These are phyloP conservation scores for Neoboletus magnificus DNA, from an alignment of 768 basidiomycete species.

Conservation along the genomic window DNA sequence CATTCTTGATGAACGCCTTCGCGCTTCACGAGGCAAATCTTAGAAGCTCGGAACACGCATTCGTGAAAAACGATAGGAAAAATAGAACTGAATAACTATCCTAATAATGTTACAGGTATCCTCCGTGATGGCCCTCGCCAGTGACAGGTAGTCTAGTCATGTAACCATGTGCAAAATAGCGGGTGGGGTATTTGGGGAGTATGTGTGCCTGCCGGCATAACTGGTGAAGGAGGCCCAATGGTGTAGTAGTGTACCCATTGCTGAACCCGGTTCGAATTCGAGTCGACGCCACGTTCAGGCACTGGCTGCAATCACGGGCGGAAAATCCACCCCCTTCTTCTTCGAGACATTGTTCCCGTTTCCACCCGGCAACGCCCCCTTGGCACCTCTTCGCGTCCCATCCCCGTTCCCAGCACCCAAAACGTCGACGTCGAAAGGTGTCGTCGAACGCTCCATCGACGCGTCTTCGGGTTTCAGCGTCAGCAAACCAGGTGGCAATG, in stretches of 20 bases:
- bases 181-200: background rate
- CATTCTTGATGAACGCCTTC: background rate
- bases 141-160: slow-evolving; percentile 14
- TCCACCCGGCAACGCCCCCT: slow-evolving; percentile 9
- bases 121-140: slow-evolving; percentile 9
- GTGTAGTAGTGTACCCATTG: background rate
- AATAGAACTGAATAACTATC: slow-evolving; percentile 22
- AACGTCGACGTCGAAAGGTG: slow-evolving; percentile 12
- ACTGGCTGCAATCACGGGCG: slow-evolving; percentile 36
- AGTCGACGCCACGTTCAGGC: slow-evolving; percentile 18
- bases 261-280: background rate
- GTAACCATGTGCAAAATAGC: background rate
- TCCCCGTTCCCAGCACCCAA: slow-evolving; percentile 2
- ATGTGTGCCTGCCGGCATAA: background rate
- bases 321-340: slow-evolving; percentile 30
- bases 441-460: slow-evolving; percentile 16
- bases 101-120: slow-evolving; percentile 37
- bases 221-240: background rate
- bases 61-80: background rate
- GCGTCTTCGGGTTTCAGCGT: slow-evolving; percentile 19
- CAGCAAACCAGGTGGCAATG: slow-evolving; percentile 19
- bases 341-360: slow-evolving; percentile 13
- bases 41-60: background rate
- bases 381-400: slow-evolving; percentile 7
- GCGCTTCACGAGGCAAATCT: background rate